phyloP scores from a whole-genome alignment of 495 filamentous ascomycete species.

The Sporormia fimetaria region DNA sequence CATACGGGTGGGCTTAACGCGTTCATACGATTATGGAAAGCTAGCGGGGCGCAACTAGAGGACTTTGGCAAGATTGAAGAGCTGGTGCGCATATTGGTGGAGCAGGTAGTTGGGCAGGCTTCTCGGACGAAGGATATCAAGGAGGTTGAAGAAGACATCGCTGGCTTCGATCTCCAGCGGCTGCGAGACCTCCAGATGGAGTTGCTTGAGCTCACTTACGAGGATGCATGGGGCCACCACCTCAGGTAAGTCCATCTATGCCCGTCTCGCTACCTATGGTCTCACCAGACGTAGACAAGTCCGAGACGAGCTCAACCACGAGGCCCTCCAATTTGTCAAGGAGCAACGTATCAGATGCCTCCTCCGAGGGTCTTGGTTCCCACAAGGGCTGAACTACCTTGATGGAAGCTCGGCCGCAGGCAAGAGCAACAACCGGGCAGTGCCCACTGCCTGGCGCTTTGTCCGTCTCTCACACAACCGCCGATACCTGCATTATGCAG shows the following conservation, averaged over 20 bases:
- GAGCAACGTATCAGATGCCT: conserved; percentile 93
- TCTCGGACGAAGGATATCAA: conserved; percentile 72
- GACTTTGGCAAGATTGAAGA: conserved; percentile 92
- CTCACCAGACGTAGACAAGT: conserved; percentile 49
- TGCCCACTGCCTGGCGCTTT: conserved; percentile 55
- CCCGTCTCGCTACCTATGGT: conserved; percentile 5
- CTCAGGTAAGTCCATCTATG: conserved; percentile 34
- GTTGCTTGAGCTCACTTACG: conserved; percentile 77
- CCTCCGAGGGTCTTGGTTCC: conserved; percentile 83
- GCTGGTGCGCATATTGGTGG: conserved; percentile 78
- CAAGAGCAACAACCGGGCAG: conserved; percentile 32
- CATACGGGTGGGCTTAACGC: conserved; percentile 80
- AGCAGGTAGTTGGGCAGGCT: conserved; percentile 80
- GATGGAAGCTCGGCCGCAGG: conserved; percentile 32
- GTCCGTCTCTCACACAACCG: conserved; percentile 86
- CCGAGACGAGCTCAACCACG: conserved; percentile 82
- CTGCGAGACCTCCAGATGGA: conserved; percentile 92
- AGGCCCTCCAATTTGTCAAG: conserved; percentile 89
- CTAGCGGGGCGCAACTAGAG: conserved; percentile 65
- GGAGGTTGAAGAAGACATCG: conserved; percentile 80
- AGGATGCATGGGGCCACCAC: conserved; percentile 88
- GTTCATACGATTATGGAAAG: conserved; percentile 88
- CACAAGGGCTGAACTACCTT: conserved; percentile 39
- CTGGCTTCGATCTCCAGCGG: conserved; percentile 64
- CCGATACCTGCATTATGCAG: conserved; percentile 80